These are phyloP conservation scores for Gonium pectorale DNA, from an alignment of 139 green algal genomes.

Conservation along the genomic window DNA sequence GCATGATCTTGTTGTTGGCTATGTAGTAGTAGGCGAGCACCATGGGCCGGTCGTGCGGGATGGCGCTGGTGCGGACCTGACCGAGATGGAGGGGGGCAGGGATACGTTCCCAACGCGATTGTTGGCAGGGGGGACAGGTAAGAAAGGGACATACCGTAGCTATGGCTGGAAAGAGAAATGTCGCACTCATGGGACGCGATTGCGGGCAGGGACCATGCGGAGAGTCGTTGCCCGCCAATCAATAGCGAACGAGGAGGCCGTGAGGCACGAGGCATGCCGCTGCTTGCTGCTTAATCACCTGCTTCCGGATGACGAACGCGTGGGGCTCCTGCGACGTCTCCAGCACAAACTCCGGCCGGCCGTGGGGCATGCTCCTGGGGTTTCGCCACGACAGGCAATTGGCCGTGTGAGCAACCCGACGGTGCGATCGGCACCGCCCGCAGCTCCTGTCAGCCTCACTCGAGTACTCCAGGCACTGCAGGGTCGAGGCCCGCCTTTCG, in stretches of 20 bases:
- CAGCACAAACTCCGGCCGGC: conserved; percentile 29
- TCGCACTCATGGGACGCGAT: too few relatives aligned
- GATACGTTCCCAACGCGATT: too few relatives aligned
- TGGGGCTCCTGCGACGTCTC: conserved; percentile 25
- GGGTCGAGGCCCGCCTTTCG: conserved; percentile 29
- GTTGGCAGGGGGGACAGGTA: background rate
- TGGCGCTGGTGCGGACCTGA: conserved; percentile 15
- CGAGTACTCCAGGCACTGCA: conserved; percentile 11
- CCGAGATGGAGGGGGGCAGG: background rate
- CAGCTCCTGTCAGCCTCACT: too few relatives aligned
- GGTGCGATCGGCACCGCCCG: background rate
- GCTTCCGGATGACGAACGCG: conserved; percentile 38
- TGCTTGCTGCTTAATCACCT: too few relatives aligned
- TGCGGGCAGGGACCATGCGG: background rate
- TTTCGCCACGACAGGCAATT: background rate
- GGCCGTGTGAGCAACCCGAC: background rate
- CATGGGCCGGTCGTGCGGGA: conserved; percentile 14
- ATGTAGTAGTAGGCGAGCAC: conserved; percentile 39
- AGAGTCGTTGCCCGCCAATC: background rate
- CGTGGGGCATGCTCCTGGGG: conserved; percentile 36
- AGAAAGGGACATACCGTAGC: background rate
- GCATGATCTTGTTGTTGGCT: conserved; percentile 46
- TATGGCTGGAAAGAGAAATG: background rate
- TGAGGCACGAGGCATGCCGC: background rate
- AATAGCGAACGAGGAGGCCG: background rate